Evolutionary conservation across 805 yeast species (phyloP), one percentile per base, ranked within the genome.

Genomic region (Nakazawaea ishiwadae): DNA sequence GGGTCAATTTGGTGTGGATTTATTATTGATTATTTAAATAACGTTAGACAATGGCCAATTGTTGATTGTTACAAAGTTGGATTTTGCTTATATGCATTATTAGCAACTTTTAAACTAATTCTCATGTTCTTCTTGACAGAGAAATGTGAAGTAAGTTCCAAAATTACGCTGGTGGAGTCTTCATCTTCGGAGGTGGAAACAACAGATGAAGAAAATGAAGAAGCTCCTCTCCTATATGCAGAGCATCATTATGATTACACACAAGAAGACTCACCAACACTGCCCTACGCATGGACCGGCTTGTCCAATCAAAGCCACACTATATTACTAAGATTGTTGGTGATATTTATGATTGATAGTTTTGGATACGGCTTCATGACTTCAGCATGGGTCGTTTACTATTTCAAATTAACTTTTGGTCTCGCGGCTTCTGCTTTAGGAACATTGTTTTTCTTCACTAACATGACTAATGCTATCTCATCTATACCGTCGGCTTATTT

Each of bases 341-440:
- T 72, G 5, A 69, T 82, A 14, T 90, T 89, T 55, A 85, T 86
- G 79, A 54, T 86, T 23, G 97, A 89, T 59, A 87, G 96, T 1
- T 70, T 89, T 37, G 96, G 95, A 0, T 79, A 78, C 48, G 96
- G 96, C 1, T 84, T 89, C 59, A 84, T 88, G 88, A 81, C 95
- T 2, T 69, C 80, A 34, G 83, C 96, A 1, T 90, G 96, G 96
- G 71, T 84, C 32, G 87, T 88, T 30, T 89, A 82, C 56, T 89
- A 85, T 60, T 81, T 86, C 65, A 75, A 78, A 42, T 71, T 69
- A 27, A 59, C 65, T 11, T 88, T 81, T 51, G 49, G 58, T 2
- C 60, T 77, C 21, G 58, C 79, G 1, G 78, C 89, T 3, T 62
- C 80, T 0, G 59, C 69, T 0, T 61, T 88, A 35, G 96, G 96